Conservation (phyloP, 1,284 basidiomycete species). For the Melanopsichium pennsylvanicum region DNA sequence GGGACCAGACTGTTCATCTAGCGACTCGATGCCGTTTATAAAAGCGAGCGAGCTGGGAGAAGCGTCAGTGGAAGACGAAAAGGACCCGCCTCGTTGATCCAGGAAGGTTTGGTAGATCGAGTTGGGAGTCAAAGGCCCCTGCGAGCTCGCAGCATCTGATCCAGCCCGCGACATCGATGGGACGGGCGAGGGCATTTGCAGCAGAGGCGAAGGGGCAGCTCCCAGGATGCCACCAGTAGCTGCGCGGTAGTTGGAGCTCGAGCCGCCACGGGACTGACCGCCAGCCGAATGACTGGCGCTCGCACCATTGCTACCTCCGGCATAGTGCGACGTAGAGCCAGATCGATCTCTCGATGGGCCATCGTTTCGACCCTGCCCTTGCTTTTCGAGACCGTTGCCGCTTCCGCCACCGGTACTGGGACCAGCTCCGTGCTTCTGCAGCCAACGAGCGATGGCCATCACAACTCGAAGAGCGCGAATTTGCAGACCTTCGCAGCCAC, state of each 20-base stretch:
- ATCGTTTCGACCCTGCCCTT: slow-evolving; percentile 26
- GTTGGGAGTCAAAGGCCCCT: slow-evolving; percentile 40
- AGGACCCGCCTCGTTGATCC: slow-evolving; percentile 34
- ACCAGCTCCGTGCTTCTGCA: slow-evolving; percentile 44
- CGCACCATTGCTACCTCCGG: slow-evolving; percentile 19
- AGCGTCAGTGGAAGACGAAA: slow-evolving; percentile 29
- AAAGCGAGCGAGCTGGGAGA: slow-evolving; percentile 13
- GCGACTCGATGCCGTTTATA: slow-evolving; percentile 19
- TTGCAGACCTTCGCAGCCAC: slow-evolving; percentile 84
- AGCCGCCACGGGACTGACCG: slow-evolving; percentile 10
- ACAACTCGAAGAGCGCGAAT: slow-evolving; percentile 71
- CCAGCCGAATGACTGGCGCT: slow-evolving; percentile 2
- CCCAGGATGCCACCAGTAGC: slow-evolving; percentile 9
- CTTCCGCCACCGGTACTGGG: slow-evolving; percentile 20
- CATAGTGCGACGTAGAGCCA: slow-evolving; percentile 21
- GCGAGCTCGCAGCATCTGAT: slow-evolving; percentile 40
- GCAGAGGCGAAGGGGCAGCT: slow-evolving; percentile 14
- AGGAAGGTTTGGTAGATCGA: slow-evolving; percentile 42
- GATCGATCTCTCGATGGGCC: slow-evolving; percentile 31
- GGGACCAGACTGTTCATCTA: slow-evolving; percentile 7
- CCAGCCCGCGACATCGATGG: slow-evolving; percentile 41
- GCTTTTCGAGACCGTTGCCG: slow-evolving; percentile 19
- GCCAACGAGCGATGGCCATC: slow-evolving; percentile 52
- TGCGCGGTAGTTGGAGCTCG: slow-evolving; percentile 13
- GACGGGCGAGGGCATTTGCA: slow-evolving; percentile 36